Evolutionary conservation across 2,329 filamentous ascomycete species (phyloP).

Genomic region (Lachnellula cervina): DNA sequence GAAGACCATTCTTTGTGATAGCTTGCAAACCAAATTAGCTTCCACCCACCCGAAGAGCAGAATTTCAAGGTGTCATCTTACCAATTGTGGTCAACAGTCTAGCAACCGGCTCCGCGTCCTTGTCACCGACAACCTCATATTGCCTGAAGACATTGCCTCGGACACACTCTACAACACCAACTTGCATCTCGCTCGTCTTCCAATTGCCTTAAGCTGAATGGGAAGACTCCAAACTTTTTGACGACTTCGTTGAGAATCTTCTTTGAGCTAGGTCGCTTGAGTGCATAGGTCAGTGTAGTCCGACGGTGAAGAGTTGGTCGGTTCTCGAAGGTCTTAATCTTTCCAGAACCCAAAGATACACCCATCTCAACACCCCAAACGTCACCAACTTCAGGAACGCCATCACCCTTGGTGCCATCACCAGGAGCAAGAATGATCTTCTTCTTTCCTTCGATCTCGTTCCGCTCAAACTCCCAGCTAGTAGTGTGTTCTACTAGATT

Average conservation of each 20-base stretch:
- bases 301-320: slow-evolving; percentile 89
- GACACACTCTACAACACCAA: slow-evolving; percentile 94
- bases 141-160: slow-evolving; percentile 87
- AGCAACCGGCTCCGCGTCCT: slow-evolving; percentile 79
- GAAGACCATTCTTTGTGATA: slow-evolving; percentile 96
- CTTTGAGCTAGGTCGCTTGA: slow-evolving; percentile 91
- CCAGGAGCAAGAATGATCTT: slow-evolving; percentile 91
- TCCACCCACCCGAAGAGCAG: neutral
- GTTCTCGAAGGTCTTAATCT: slow-evolving; percentile 88
- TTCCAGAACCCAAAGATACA: slow-evolving; percentile 83
- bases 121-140: slow-evolving; percentile 94
- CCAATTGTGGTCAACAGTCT: slow-evolving; percentile 87
- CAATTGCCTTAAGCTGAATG: slow-evolving; percentile 94
- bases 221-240: slow-evolving; percentile 96
- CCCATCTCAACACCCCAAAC: slow-evolving; percentile 98
- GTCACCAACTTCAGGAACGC: slow-evolving; percentile 80
- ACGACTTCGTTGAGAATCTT: slow-evolving; percentile 90
- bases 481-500: slow-evolving; percentile 97
- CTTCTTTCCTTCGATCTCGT: slow-evolving; percentile 92
- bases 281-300: slow-evolving; percentile 82
- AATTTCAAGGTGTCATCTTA: slow-evolving; percentile 47
- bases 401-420: slow-evolving; percentile 87
- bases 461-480: slow-evolving; percentile 91
- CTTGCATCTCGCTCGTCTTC: slow-evolving; percentile 92
- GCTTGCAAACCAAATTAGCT: slow-evolving; percentile 48